Evolutionary conservation across 208 protist genomes (phyloP).

Genomic region (Acanthamoeba triangularis): DNA sequence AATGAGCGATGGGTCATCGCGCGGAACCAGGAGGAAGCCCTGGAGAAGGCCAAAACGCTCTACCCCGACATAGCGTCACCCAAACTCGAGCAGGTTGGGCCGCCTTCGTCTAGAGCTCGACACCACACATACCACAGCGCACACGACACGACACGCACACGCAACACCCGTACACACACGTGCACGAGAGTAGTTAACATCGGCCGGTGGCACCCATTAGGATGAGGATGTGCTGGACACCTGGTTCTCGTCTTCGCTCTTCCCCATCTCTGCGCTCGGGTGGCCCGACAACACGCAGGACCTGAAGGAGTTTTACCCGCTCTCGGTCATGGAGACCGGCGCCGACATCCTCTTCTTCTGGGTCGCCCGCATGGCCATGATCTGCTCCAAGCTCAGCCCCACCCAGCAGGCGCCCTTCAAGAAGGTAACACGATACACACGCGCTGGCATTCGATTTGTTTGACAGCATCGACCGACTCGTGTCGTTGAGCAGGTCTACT

Average conservation of each 20-base stretch:
- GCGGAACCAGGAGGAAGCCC: constrained; percentile 96
- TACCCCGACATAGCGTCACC: constrained; percentile 83
- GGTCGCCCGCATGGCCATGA: constrained; percentile 99
- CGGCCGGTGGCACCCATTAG: constrained; percentile 81
- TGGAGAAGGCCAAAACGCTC: constrained; percentile 92
- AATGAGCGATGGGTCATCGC: constrained; percentile 95
- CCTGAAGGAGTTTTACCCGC: constrained; percentile 96
- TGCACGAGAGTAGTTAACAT: background rate
- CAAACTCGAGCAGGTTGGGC: constrained; percentile 84
- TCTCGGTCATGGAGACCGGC: constrained; percentile 98
- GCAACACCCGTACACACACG: background rate
- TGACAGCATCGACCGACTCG: constrained; percentile 91
- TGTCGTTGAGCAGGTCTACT: constrained; percentile 91
- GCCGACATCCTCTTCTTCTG: constrained; percentile 99
- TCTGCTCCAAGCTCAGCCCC: constrained; percentile 97
- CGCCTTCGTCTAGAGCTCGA: no score
- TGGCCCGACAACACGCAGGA: constrained; percentile 94
- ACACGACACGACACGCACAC: no score
- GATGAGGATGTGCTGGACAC: constrained; percentile 99
- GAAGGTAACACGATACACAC: constrained; percentile 82
- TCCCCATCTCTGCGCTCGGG: constrained; percentile 99
- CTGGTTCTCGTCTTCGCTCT: constrained; percentile 99
- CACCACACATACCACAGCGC: no score
- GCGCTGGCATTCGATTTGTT: constrained; percentile 91
- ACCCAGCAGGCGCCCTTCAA: constrained; percentile 95